Percentiles rank a stretch among this genome's conserved stretches.
Evolutionary conservation across 257 asterid species (phyloP).

Genomic region (Plantago elongata): DNA sequence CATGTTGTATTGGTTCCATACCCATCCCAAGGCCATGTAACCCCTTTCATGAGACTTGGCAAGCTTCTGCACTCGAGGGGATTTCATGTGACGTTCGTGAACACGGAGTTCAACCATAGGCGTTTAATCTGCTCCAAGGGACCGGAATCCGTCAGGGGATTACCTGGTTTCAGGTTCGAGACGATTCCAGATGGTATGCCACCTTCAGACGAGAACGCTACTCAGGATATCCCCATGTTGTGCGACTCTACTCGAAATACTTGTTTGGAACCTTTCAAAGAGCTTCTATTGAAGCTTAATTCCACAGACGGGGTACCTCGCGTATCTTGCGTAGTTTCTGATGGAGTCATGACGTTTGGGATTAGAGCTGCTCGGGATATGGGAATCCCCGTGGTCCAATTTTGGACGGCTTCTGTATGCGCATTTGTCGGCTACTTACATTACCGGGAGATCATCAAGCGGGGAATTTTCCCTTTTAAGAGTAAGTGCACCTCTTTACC

Average conservation of each 20-base stretch:
- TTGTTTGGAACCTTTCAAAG: conserved; percentile 37
- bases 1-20: conserved; percentile 43
- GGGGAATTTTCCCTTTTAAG: conserved; percentile 44
- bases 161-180: conserved; percentile 40
- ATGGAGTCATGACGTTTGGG: conserved; percentile 46
- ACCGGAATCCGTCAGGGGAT: conserved; percentile 33
- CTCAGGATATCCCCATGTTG: conserved; percentile 32
- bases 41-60: conserved; percentile 41
- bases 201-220: conserved; percentile 32
- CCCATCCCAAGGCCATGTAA: conserved; percentile 56
- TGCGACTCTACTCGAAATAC: conserved; percentile 26
- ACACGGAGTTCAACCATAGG: conserved; percentile 11
- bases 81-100: conserved; percentile 44
- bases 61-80: conserved; percentile 42
- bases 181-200: conserved; percentile 52
- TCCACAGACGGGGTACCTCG: conserved; percentile 25
- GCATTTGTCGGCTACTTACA: conserved; percentile 41
- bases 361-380: conserved; percentile 39
- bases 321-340: conserved; percentile 36
- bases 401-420: conserved; percentile 54
- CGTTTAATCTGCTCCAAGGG: conserved; percentile 46
- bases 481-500: conserved; percentile 32
- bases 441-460: conserved; percentile 24
- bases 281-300: conserved; percentile 29
- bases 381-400: conserved; percentile 43